Conservation (phyloP, 2,329 filamentous ascomycete genomes). For the Aspergillus fijiensis region DNA sequence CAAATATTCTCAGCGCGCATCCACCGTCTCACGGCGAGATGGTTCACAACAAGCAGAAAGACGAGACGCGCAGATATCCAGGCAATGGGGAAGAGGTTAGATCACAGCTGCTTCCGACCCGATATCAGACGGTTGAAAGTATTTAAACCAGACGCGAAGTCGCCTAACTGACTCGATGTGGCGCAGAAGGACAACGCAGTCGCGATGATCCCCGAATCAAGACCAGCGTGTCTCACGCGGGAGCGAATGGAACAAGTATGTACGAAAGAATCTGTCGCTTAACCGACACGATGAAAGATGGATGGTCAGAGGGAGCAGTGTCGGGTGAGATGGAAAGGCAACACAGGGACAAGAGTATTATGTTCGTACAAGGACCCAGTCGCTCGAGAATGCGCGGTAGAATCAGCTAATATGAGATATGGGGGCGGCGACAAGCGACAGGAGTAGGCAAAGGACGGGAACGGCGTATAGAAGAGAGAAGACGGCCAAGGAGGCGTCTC, state of each 20-base stretch:
- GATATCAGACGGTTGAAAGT: background rate
- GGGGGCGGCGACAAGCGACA: conserved; percentile 22
- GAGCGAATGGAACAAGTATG: conserved; percentile 15
- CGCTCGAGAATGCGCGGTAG: conserved; percentile 22
- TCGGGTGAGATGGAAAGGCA: conserved; percentile 6
- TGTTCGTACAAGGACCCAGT: conserved; percentile 15
- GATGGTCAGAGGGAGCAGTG: background rate
- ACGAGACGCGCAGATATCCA: conserved; percentile 28
- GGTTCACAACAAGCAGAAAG: conserved; percentile 24
- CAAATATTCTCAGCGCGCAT: conserved; percentile 30
- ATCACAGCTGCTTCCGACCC: conserved; percentile 13
- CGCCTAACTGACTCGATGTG: conserved; percentile 5
- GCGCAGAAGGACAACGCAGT: conserved; percentile 12
- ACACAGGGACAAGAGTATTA: conserved; percentile 12
- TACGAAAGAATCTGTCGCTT: conserved; percentile 13
- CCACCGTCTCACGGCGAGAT: conserved; percentile 29
- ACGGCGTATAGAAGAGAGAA: conserved; percentile 21
- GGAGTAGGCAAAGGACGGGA: conserved; percentile 19
- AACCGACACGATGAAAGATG: background rate
- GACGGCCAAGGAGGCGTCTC: background rate
- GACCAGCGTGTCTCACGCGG: conserved; percentile 16
- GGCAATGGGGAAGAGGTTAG: conserved; percentile 19
- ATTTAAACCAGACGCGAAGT: conserved; percentile 13
- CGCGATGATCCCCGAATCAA: conserved; percentile 9
- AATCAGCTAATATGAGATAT: conserved; percentile 14